phyloP scores from a whole-genome alignment of 495 filamentous ascomycete species.

The Rhizodiscina lignyota region DNA sequence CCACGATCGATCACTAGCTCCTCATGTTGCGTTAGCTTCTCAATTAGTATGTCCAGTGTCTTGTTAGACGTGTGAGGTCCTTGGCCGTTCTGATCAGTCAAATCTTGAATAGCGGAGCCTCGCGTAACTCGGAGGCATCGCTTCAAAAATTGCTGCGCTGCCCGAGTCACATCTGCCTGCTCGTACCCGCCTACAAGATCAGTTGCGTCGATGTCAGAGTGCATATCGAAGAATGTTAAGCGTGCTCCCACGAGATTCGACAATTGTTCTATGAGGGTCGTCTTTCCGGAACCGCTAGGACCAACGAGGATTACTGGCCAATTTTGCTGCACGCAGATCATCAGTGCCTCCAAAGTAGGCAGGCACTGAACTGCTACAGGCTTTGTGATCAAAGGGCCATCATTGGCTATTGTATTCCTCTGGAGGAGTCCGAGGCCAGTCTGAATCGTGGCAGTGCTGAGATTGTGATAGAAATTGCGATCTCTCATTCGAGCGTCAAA shows the following conservation, averaged over 20 bases:
- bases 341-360: conserved; percentile 61
- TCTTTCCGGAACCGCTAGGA: conserved; percentile 74
- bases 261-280: conserved; percentile 56
- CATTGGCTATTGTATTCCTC: conserved; percentile 20
- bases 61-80: background rate
- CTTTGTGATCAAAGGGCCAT: conserved; percentile 2
- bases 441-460: conserved; percentile 54
- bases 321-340: conserved; percentile 70
- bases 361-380: conserved; percentile 33
- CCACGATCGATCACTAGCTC: background rate
- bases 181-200: conserved; percentile 95
- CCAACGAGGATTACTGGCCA: conserved; percentile 85
- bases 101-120: background rate
- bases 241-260: conserved; percentile 57
- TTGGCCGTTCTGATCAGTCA: background rate
- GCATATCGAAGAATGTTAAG: conserved; percentile 65
- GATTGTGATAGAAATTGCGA: conserved; percentile 40
- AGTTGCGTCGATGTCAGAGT: conserved; percentile 88
- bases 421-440: conserved; percentile 59
- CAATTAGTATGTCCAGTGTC: no score
- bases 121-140: no score
- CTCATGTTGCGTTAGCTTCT: conserved; percentile 1
- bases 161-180: conserved; percentile 67
- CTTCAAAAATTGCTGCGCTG: conserved; percentile 37
- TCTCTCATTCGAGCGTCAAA: conserved; percentile 27